Conservation (phyloP, 1,284 basidiomycete genomes). For the Rhodofomes roseus region DNA sequence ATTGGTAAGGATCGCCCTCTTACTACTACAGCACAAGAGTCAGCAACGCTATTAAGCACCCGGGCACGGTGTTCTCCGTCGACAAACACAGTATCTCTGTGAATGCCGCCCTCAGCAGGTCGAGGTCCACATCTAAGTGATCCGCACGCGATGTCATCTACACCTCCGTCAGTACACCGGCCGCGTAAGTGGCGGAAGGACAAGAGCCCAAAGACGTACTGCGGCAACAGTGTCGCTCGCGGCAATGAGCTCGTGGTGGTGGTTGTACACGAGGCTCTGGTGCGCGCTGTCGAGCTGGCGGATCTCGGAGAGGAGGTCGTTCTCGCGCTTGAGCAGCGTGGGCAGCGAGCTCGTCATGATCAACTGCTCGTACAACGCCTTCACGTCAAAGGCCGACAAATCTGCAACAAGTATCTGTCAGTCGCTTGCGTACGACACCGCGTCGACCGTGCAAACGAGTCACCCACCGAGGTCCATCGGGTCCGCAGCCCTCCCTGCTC, state of each 20-base stretch:
- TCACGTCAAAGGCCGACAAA: constrained; percentile 78
- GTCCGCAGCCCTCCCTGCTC: constrained; percentile 48
- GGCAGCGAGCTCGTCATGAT: constrained; percentile 77
- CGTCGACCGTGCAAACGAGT: not conserved
- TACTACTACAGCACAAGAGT: not conserved
- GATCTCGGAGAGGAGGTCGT: constrained; percentile 82
- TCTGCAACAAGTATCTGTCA: constrained; percentile 38
- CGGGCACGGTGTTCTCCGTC: constrained; percentile 67
- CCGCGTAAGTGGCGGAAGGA: not conserved
- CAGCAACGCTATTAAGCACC: not conserved
- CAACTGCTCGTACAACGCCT: constrained; percentile 78
- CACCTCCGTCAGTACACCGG: not conserved
- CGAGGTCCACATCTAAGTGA: constrained; percentile 77
- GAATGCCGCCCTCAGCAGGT: constrained; percentile 74
- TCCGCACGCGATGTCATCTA: constrained; percentile 86
- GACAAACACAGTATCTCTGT: constrained; percentile 80
- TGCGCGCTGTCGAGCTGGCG: constrained; percentile 84
- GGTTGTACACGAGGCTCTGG: constrained; percentile 90
- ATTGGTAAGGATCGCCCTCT: not conserved
- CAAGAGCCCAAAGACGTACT: constrained; percentile 48
- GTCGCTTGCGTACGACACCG: not conserved
- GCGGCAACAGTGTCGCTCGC: constrained; percentile 88
- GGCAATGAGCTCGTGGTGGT: constrained; percentile 90
- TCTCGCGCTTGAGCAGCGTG: constrained; percentile 70
- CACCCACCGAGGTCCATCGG: constrained; percentile 76